Percentiles rank a stretch among this genome's conserved stretches.
phyloP scores from a whole-genome alignment of 306 rosid species.

The Lathyrus aphaca region DNA sequence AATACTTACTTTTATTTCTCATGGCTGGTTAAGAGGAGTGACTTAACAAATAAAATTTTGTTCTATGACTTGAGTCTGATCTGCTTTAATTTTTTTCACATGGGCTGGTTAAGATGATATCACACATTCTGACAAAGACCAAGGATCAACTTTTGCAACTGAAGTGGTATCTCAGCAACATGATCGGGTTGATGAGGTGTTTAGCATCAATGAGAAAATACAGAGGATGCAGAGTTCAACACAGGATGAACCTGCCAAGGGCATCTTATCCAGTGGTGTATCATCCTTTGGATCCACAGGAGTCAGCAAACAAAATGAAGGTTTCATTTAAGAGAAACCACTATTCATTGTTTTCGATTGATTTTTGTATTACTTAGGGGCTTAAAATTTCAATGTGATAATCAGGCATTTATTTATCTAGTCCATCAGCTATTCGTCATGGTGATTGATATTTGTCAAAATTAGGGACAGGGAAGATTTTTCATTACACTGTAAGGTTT shows the following conservation, averaged over 20 bases:
- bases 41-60: neutral
- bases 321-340: constrained; percentile 40
- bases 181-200: constrained; percentile 39
- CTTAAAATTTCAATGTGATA: constrained; percentile 13
- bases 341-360: constrained; percentile 33
- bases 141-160: constrained; percentile 48
- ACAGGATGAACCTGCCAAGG: constrained; percentile 37
- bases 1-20: neutral
- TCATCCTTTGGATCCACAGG: constrained; percentile 38
- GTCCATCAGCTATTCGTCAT: constrained; percentile 17
- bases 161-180: constrained; percentile 41
- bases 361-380: constrained; percentile 17
- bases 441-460: constrained; percentile 30
- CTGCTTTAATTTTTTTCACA: constrained; percentile 30
- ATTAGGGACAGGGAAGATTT: constrained; percentile 12
- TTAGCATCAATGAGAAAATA: constrained; percentile 43
- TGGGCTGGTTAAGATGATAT: constrained; percentile 75
- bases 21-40: no score
- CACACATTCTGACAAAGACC: constrained; percentile 58
- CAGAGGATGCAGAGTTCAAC: constrained; percentile 44
- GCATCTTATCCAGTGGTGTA: constrained; percentile 35
- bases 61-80: constrained; percentile 40
- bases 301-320: constrained; percentile 51
- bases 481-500: constrained; percentile 1
- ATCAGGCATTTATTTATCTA: neutral